Base-by-base conservation (phyloP, 1,139 yeast species). In the Saccharomyces hybrid region DNA sequence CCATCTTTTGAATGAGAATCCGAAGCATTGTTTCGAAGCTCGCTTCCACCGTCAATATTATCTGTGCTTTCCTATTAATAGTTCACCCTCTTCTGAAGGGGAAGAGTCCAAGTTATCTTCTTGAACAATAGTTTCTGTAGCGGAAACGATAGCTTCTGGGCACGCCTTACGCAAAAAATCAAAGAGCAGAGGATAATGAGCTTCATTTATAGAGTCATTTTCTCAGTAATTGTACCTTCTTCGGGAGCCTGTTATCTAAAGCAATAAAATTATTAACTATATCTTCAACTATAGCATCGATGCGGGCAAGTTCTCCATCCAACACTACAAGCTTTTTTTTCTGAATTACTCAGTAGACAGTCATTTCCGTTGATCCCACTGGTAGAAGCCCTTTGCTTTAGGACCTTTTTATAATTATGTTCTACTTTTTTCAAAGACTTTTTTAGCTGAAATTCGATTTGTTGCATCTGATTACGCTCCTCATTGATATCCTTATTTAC, bases 161-260 rank as follows among this genome's bases (percentile, higher is more conserved):
- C 32, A 51, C 31, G 56, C 54, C 19, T 53, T 51, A 29, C 52
- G 59, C 28, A 64, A 29, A 21, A 63, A 16, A 27, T 58, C 58
- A 52, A 63, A 65, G 11, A 65, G 51, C 6, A 59, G 49, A 1
- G 69, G 70, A 51, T 60, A 66, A 50, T 65, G 70, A 34, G 59
- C 57, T 49, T 58, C 55, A 53, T 61, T 65, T 12, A 65, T 55
- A 2, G 51, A 47, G 19, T 63, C 59, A 14, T 59, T 55, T 27
- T 54, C n/a, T 58, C 3, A 64, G 47, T 14, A 59, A 53, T 47
- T 60, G 58, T 16, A 52, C 52, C 41, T 58, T 57, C 21, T 31
- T 38, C 6, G 63, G 61, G 11, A 65, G 54, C 31, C 53, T 54
- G 7, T 50, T 32, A 53, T 64, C 64, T 11, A 38, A 38, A 19